These are phyloP conservation scores for Mycena capillaripes DNA, from an alignment of 768 basidiomycete species.

Conservation along the genomic window DNA sequence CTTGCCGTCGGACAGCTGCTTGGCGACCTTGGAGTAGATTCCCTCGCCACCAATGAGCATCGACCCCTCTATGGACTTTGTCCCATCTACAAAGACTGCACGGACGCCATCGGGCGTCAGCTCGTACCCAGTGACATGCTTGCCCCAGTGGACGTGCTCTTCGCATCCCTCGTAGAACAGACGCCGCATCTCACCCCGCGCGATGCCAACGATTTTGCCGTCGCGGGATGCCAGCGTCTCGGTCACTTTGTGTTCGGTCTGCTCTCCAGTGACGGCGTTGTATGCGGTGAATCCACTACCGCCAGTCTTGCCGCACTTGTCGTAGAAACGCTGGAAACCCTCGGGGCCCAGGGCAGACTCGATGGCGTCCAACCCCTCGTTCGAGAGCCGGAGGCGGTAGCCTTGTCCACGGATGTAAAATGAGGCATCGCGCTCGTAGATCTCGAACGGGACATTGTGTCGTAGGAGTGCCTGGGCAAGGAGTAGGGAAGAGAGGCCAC, in stretches of 20 bases:
- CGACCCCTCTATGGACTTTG: neutral
- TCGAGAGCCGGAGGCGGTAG: neutral
- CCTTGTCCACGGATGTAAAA: neutral
- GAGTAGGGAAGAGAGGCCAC: neutral
- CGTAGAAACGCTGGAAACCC: neutral
- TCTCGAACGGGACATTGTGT: neutral
- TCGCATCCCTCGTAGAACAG: neutral
- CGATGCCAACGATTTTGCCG: neutral
- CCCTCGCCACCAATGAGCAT: neutral
- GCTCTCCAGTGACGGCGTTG: neutral
- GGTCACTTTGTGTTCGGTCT: neutral
- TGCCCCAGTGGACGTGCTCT: neutral
- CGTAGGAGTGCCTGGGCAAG: neutral
- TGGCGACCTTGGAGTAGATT: constrained; percentile 1
- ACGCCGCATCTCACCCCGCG: neutral
- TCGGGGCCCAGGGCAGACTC: neutral
- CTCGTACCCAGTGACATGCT: constrained; percentile 5
- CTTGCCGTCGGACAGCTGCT: neutral
- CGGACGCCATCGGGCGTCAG: neutral
- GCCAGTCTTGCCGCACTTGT: constrained; percentile 2
- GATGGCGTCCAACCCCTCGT: neutral
- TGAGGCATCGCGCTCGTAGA: neutral
- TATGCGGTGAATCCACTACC: neutral
- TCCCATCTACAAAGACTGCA: neutral
- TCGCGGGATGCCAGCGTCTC: neutral